Evolutionary conservation across 257 asterid species (phyloP), one percentile per base, ranked within the genome.

Genomic region (Capsicum rhomboideum): DNA sequence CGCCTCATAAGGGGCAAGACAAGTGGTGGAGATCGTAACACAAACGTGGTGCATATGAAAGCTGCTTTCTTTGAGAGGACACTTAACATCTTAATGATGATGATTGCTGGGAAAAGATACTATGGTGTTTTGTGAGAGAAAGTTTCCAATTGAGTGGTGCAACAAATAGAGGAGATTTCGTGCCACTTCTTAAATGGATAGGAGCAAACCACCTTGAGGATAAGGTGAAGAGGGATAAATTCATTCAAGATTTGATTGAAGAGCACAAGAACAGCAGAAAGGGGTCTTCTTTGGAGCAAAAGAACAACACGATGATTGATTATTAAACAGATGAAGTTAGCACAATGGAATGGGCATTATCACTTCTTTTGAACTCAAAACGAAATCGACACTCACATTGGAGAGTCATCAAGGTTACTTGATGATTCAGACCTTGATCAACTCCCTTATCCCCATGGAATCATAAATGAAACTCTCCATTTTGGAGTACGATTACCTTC

Each of bases 331-430:
- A 90, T 46, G 68, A 56, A 67, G 58, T 86, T 3, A 67, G 89
- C 7, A 89, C 96, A 31, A 86, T 91, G 91, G 98, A 94, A 64
- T 94, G 97, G 96, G 89, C 93, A 13, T 67, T 90, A 78, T 90
- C 98, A 2, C 87, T 89, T 59, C 72, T 93, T 11, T 90, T 94
- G 10, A 90, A 92, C 94, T 42, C 91, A 86, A 55, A 23, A 61
- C 0, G 98, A 94, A 88, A 91, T 93, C 6, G 94, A 89, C 88
- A 31, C 12, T 21, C 28, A 10, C 8, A 29, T 84, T 2, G 93
- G 93, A 74, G 40, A 74, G 13, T 63, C 82, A 55, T 74, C 91
- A 8, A 84, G 93, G 34, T 84, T 94, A 11, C 82, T 93, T 0
- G 84, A 88, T 12, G 97, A 94, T 11, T 86, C 90, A 0, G 96